phyloP scores from a whole-genome alignment of 768 basidiomycete species.

The Termitomyces sp. region DNA sequence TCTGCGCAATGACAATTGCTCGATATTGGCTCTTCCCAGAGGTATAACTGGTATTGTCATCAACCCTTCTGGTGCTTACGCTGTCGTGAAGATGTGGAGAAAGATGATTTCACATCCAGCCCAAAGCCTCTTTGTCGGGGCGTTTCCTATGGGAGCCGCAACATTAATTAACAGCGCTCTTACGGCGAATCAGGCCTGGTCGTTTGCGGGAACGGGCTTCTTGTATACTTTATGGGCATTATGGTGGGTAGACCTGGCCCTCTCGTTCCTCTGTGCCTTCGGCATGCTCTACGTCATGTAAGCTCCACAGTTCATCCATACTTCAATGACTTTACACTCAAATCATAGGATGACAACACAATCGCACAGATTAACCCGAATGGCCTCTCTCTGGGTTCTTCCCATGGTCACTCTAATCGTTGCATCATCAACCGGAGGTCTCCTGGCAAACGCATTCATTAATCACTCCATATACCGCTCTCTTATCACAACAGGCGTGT shows the following conservation, averaged over 20 bases:
- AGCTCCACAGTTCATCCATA: neutral
- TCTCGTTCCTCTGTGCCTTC: constrained; percentile 38
- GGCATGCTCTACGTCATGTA: constrained; percentile 20
- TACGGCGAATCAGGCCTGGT: constrained; percentile 38
- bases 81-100: constrained; percentile 23
- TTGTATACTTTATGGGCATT: constrained; percentile 55
- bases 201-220: constrained; percentile 49
- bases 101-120: constrained; percentile 45
- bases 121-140: constrained; percentile 40
- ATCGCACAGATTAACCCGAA: constrained; percentile 37
- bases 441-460: constrained; percentile 40
- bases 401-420: constrained; percentile 62
- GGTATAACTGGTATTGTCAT: constrained; percentile 21
- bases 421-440: constrained; percentile 51
- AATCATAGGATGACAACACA: constrained; percentile 48
- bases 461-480: constrained; percentile 32
- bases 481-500: constrained; percentile 43
- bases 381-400: constrained; percentile 58
- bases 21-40: constrained; percentile 55
- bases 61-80: neutral
- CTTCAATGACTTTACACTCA: neutral
- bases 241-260: constrained; percentile 64
- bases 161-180: constrained; percentile 55
- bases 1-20: constrained; percentile 38
- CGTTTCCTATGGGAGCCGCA: constrained; percentile 56